Conservation (phyloP, 2,329 filamentous ascomycete genomes). For the Metarhizium robertsii region DNA sequence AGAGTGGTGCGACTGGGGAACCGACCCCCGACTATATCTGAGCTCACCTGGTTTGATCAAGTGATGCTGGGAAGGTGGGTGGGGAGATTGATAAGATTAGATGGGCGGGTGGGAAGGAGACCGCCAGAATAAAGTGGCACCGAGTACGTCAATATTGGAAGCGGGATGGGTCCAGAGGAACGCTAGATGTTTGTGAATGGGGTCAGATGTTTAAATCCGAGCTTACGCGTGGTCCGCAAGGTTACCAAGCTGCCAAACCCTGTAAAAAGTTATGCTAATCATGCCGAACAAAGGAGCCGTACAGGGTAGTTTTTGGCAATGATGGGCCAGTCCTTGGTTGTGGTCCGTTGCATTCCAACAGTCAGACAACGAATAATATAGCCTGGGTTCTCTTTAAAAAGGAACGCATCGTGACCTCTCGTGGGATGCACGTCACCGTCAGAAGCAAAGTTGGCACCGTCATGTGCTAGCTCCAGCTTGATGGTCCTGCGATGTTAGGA, state of each 20-base stretch:
- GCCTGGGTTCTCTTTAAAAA: too few relatives aligned
- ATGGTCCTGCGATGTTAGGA: too few relatives aligned
- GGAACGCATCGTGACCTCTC: too few relatives aligned
- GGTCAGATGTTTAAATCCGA: not conserved
- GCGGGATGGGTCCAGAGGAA: not conserved
- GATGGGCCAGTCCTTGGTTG: not conserved
- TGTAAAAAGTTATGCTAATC: not conserved
- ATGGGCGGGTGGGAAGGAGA: not conserved
- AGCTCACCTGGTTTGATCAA: constrained; percentile 2
- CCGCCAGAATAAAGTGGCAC: not conserved
- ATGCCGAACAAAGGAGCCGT: not conserved
- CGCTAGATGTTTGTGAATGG: not conserved
- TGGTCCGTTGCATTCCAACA: not conserved
- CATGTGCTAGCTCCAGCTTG: too few relatives aligned
- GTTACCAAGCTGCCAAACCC: not conserved
- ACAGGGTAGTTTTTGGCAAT: not conserved
- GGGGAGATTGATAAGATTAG: constrained; percentile 15
- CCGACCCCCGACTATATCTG: not conserved
- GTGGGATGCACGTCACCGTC: too few relatives aligned
- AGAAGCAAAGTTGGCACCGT: too few relatives aligned
- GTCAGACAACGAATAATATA: too few relatives aligned
- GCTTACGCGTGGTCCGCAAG: not conserved
- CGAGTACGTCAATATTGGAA: not conserved
- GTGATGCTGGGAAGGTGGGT: constrained; percentile 1
- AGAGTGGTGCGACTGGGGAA: not conserved